Percentiles rank a stretch among this genome's conserved stretches.
These are phyloP conservation scores for Ganoderma lingzhi DNA, from an alignment of 1,284 basidiomycete genomes.

Conservation along the genomic window DNA sequence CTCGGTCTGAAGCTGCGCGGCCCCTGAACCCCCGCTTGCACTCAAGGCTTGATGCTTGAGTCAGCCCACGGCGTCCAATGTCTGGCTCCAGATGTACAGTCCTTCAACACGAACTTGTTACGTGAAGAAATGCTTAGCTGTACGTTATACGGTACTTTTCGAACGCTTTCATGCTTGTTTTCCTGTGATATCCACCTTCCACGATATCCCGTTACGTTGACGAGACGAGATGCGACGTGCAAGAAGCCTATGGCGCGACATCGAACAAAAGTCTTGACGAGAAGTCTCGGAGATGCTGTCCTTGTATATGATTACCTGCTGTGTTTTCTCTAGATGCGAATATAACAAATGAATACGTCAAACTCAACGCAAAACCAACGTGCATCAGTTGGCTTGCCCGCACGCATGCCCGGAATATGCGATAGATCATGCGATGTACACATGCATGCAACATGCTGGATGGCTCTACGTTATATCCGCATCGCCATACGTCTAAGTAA, in stretches of 20 bases:
- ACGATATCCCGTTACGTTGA: conserved; percentile 6
- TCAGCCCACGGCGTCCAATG: not conserved
- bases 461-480: conserved; percentile 1
- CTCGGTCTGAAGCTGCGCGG: conserved; percentile 30
- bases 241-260: not conserved
- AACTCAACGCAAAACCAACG: conserved; percentile 2
- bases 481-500: not conserved
- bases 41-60: not conserved
- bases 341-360: conserved; percentile 4
- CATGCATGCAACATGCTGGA: not conserved
- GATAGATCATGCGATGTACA: not conserved
- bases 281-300: not conserved
- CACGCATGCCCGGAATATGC: not conserved
- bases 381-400: conserved; percentile 7
- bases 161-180: not conserved
- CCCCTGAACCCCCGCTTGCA: not conserved
- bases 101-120: conserved; percentile 1
- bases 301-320: conserved; percentile 4
- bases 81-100: not conserved
- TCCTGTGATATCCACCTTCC: not conserved
- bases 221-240: conserved; percentile 8
- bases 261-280: conserved; percentile 3
- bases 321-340: conserved; percentile 8
- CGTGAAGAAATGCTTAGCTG: not conserved
- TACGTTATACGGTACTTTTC: not conserved